A percentile compares a stretch with the other conserved stretches of the same genome.
Evolutionary conservation across 768 basidiomycete genomes (phyloP).

Genomic region (Tephrocybe sp.): DNA sequence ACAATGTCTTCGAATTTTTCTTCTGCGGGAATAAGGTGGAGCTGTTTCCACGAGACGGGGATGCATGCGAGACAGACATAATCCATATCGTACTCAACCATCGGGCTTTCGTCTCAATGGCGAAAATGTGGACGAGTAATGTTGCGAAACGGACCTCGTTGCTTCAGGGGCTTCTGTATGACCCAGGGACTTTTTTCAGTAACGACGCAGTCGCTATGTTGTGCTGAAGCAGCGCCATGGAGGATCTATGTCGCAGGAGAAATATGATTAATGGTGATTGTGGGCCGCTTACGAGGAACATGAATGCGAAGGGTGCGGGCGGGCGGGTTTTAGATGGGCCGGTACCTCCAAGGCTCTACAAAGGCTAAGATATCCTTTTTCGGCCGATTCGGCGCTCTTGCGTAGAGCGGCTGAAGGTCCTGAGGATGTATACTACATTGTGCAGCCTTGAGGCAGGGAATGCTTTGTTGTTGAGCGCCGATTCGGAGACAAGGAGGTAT

Average conservation of each 20-base stretch:
- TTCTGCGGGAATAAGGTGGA: background rate
- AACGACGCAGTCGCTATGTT: background rate
- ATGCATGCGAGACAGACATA: background rate
- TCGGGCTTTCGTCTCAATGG: background rate
- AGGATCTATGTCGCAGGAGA: background rate
- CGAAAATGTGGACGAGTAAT: background rate
- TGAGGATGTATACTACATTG: background rate
- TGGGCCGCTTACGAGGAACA: background rate
- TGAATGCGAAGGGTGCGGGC: background rate
- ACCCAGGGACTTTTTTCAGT: background rate
- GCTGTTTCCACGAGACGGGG: conserved; percentile 2
- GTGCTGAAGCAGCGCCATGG: background rate
- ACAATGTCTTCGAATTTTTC: background rate
- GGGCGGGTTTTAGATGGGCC: background rate
- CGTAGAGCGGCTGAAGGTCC: background rate
- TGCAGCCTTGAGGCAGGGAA: background rate
- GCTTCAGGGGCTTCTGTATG: background rate
- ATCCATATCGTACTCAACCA: background rate
- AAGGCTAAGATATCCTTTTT: background rate
- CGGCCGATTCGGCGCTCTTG: background rate
- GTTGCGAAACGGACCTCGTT: conserved; percentile 4
- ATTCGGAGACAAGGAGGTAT: conserved; percentile 5
- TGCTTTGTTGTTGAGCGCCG: background rate
- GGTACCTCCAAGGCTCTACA: background rate
- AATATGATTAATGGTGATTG: background rate